Percentiles rank a stretch among this genome's conserved stretches.
phyloP scores from a whole-genome alignment of 257 asterid genomes.

The Scutellaria galericulata region DNA sequence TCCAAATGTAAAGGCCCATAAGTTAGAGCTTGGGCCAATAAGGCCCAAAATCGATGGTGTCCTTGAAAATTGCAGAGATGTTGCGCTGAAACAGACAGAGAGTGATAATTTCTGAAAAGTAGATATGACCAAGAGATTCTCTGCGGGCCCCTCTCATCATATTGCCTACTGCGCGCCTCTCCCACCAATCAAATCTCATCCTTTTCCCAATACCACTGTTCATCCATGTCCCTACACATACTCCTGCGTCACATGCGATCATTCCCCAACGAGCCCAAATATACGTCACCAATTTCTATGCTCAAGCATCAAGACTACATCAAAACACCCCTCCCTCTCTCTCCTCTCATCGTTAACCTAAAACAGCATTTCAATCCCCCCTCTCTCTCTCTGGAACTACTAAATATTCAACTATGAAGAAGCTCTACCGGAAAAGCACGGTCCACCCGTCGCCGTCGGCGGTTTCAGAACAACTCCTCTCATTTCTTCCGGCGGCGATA shows the following conservation, averaged over 20 bases:
- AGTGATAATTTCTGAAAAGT: slow-evolving; percentile 49
- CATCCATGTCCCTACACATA: slow-evolving; percentile 30
- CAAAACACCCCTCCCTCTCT: slow-evolving; percentile 32
- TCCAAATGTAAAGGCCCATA: slow-evolving; percentile 20
- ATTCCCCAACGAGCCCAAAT: slow-evolving; percentile 33
- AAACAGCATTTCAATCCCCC: slow-evolving; percentile 28
- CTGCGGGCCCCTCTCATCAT: slow-evolving; percentile 34
- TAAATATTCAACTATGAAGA: slow-evolving; percentile 52
- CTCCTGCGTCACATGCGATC: slow-evolving; percentile 51
- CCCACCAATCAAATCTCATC: slow-evolving; percentile 48
- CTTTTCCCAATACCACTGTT: slow-evolving; percentile 28
- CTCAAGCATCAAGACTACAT: slow-evolving; percentile 36
- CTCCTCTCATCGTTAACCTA: slow-evolving; percentile 37
- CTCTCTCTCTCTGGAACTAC: slow-evolving; percentile 29
- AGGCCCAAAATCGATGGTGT: slow-evolving; percentile 37
- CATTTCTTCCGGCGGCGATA: slow-evolving; percentile 66
- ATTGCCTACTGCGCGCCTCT: slow-evolving; percentile 25
- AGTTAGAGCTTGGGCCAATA: neutral
- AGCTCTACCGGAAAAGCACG: slow-evolving; percentile 60
- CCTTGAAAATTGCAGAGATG: slow-evolving; percentile 40
- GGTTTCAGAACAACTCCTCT: slow-evolving; percentile 69
- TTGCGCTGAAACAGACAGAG: slow-evolving; percentile 44
- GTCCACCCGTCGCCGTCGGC: slow-evolving; percentile 71
- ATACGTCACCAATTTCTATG: slow-evolving; percentile 49
- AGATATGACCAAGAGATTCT: slow-evolving; percentile 50